Conservation (phyloP, 2,329 filamentous ascomycete genomes). For the Sporothrix curviconia region DNA sequence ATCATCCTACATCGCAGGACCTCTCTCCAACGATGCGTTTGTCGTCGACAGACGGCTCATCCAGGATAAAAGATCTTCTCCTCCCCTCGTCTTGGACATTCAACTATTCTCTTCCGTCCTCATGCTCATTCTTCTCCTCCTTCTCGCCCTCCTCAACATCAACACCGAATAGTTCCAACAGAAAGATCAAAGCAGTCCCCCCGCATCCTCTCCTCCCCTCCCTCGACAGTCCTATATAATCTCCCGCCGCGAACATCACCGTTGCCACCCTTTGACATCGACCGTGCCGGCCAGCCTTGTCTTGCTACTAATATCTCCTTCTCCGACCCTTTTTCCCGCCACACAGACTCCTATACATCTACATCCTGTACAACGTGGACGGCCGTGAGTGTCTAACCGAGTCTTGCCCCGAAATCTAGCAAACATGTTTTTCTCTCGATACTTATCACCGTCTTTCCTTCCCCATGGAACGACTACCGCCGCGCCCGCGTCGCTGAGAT, state of each 20-base stretch:
- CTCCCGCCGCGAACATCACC: background rate
- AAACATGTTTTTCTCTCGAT: no score
- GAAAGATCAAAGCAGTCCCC: conserved; percentile 11
- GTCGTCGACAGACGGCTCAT: no score
- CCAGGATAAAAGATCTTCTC: no score
- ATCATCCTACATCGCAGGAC: no score
- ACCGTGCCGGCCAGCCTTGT: background rate
- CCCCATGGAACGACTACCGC: conserved; percentile 53
- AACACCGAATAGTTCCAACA: background rate
- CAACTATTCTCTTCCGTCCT: no score
- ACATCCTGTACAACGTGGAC: conserved; percentile 16
- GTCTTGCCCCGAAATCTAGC: no score
- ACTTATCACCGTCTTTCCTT: background rate
- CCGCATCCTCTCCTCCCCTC: conserved; percentile 12
- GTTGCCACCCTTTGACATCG: background rate
- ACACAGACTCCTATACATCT: background rate
- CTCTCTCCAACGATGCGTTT: no score
- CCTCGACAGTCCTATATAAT: background rate
- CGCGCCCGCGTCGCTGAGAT: conserved; percentile 55
- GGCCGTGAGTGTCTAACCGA: conserved; percentile 16
- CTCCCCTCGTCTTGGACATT: no score
- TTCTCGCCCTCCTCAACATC: background rate
- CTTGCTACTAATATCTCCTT: background rate
- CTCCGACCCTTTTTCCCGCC: background rate
- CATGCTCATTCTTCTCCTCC: no score